These are phyloP conservation scores for Lichina pygmaea DNA, from an alignment of 495 filamentous ascomycete species.

Conservation along the genomic window DNA sequence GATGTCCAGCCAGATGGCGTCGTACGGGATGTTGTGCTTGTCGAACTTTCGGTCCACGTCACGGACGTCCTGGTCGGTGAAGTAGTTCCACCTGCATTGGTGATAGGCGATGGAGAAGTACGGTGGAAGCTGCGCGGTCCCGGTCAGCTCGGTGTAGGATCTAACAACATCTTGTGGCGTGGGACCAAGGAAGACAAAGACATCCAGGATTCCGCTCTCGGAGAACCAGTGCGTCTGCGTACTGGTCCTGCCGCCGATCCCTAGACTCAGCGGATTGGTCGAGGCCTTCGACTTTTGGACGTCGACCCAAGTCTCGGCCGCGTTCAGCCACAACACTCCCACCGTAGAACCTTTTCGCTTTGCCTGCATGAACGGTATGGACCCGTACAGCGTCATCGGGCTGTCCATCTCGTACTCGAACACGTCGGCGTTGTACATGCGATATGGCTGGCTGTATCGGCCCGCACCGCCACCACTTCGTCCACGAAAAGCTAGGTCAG, in stretches of 20 bases:
- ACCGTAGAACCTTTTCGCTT: conserved; percentile 81
- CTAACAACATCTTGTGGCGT: conserved; percentile 54
- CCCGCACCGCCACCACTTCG: conserved; percentile 39
- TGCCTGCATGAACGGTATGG: conserved; percentile 93
- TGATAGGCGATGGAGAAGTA: conserved; percentile 84
- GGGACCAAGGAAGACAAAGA: conserved; percentile 85
- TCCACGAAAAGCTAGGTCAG: background rate
- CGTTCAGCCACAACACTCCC: conserved; percentile 96
- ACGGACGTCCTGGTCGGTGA: conserved; percentile 86
- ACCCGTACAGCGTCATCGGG: conserved; percentile 93
- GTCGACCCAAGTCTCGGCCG: conserved; percentile 92
- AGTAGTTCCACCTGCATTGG: conserved; percentile 97
- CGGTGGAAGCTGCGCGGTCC: conserved; percentile 73
- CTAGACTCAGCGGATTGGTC: conserved; percentile 52
- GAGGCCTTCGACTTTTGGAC: conserved; percentile 57
- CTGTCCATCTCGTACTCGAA: conserved; percentile 94
- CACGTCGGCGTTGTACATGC: conserved; percentile 85
- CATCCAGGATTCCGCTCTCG: conserved; percentile 64
- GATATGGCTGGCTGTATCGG: conserved; percentile 75
- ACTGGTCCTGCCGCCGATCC: conserved; percentile 33
- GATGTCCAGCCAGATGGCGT: conserved; percentile 96
- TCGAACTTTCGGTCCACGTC: conserved; percentile 92
- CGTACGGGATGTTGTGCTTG: conserved; percentile 81
- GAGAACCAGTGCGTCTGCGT: conserved; percentile 95
- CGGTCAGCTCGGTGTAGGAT: conserved; percentile 74